phyloP scores from a whole-genome alignment of 768 basidiomycete genomes.

The Steccherinum ochraceum region DNA sequence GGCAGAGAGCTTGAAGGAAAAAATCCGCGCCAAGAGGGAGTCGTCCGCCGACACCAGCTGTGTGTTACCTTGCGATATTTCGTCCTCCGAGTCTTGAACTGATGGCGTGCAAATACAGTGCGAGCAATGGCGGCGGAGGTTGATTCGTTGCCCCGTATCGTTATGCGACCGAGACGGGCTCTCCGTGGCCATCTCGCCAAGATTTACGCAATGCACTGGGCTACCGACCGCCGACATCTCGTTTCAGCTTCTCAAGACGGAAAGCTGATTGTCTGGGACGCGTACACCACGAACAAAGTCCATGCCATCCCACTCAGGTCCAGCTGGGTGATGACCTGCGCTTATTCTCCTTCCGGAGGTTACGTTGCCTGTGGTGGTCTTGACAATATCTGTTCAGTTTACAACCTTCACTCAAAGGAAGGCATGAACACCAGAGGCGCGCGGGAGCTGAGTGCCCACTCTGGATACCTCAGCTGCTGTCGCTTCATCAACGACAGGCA shows the following conservation, averaged over 20 bases:
- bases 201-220: constrained; percentile 99
- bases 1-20: constrained; percentile 96
- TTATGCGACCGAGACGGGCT: constrained; percentile 93
- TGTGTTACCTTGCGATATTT: constrained; percentile 38
- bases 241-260: constrained; percentile 99
- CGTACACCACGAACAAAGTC: constrained; percentile 99
- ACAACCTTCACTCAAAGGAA: constrained; percentile 81
- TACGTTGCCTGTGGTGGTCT: constrained; percentile 98
- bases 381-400: constrained; percentile 99
- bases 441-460: constrained; percentile 93
- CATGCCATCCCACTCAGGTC: constrained; percentile 97
- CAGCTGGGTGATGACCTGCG: constrained; percentile 99
- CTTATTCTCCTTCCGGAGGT: constrained; percentile 94
- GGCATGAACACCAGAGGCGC: constrained; percentile 81
- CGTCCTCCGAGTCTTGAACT: constrained; percentile 10
- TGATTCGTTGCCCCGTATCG: constrained; percentile 90
- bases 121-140: constrained; percentile 98
- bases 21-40: constrained; percentile 94
- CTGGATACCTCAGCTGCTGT: constrained; percentile 97
- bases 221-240: constrained; percentile 92
- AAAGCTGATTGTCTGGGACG: constrained; percentile 99
- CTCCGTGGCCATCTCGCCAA: constrained; percentile 97
- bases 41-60: constrained; percentile 96
- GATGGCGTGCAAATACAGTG: constrained; percentile 43
- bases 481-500: constrained; percentile 98